Base-by-base conservation (phyloP, 148 eudicot genomes). In the Camellia sinensis region DNA sequence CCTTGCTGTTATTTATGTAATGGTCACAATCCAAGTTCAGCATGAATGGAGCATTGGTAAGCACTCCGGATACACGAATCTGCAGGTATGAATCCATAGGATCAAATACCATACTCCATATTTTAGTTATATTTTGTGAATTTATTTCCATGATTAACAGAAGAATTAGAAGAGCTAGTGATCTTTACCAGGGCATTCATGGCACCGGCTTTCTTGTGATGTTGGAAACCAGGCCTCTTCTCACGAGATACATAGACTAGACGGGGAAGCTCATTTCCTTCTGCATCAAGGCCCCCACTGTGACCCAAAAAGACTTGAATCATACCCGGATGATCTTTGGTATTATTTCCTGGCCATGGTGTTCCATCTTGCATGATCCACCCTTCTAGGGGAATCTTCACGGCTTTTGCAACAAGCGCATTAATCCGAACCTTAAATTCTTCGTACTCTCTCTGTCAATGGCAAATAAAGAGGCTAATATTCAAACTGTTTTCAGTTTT, bases 311-410 rank as follows among this genome's bases (percentile, higher is more conserved):
- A 96, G 12, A 96, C 99, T 88, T 96, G 99, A 86, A 96, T 96
- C 98, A 96, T 93, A 73, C 99, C 98, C 6, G 99, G 99, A 80
- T 96, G 99, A 88, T 96, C 99, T 84, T 80, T 92, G 13, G 99
- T 96, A 56, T 96, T 96, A 82, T 95, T 95, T 77, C 98, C 98
- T 7, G 98, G 98, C 98, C 98, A 95, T 63, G 98, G 98, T 63
- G 98, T 96, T 63, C 99, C 99, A 79, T 96, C 99, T 86, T 96
- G 94, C 99, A 96, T 96, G 83, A 96, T 96, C 99, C 99, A 96
- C 8, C 99, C 99, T 86, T 90, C 98, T 60, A 89, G 88, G 83
- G 99, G 99, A 76, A 86, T 90, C 85, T 96, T 96, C 19, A 73
- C 18, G 45, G 99, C 90, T 88, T 96, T 96, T 46, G 99, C 98